Evolutionary conservation across 2,329 filamentous ascomycete genomes (phyloP).

Genomic region (Microcera coccophila): DNA sequence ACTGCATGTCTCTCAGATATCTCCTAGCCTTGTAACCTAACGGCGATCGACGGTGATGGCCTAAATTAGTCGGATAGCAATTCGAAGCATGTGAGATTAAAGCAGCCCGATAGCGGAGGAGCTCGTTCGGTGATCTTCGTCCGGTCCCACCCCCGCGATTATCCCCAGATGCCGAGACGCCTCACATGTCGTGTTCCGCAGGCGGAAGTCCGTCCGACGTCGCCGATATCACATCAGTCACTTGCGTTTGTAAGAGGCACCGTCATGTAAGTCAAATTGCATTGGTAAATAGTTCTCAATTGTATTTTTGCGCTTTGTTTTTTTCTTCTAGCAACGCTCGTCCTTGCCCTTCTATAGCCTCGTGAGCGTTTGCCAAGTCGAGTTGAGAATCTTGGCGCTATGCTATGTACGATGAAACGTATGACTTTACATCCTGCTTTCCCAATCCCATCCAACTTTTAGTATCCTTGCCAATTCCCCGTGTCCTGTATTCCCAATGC

Average conservation of each 20-base stretch:
- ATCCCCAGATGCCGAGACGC: not conserved
- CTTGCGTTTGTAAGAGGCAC: not conserved
- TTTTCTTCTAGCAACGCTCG: not conserved
- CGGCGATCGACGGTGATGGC: too few relatives aligned
- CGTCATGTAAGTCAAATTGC: not conserved
- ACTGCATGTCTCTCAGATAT: too few relatives aligned
- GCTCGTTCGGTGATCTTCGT: too few relatives aligned
- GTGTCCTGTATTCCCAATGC: conserved; percentile 24
- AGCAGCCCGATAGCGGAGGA: too few relatives aligned
- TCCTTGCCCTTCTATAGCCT: not conserved
- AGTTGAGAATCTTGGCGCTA: not conserved
- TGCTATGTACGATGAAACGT: not conserved
- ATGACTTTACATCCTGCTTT: not conserved
- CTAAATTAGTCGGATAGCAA: too few relatives aligned
- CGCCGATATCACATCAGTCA: not conserved
- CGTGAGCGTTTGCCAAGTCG: not conserved
- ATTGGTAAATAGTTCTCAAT: not conserved
- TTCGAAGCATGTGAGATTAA: too few relatives aligned
- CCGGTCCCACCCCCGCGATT: not conserved
- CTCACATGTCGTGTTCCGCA: not conserved
- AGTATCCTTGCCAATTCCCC: not conserved
- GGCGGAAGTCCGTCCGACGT: not conserved
- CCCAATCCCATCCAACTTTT: not conserved
- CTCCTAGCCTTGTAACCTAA: too few relatives aligned
- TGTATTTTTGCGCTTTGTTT: not conserved